These are phyloP conservation scores for Suaeda aralocaspica DNA, from an alignment of 148 eudicot species.

Conservation along the genomic window DNA sequence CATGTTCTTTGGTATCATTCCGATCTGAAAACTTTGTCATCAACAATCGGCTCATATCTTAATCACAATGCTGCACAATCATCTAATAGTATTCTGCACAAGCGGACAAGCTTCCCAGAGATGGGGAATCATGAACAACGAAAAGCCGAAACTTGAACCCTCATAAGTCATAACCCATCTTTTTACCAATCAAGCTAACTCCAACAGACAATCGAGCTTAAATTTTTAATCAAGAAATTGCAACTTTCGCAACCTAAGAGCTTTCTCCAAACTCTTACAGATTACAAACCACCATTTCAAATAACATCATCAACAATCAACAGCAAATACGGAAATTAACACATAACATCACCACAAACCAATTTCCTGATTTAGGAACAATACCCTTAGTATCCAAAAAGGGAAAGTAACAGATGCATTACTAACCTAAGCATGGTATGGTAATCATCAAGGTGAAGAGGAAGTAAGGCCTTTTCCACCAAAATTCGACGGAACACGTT, in stretches of 20 bases:
- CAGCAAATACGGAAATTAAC: background rate
- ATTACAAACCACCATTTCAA: background rate
- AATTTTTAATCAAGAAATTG: background rate
- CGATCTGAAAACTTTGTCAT: too few relatives aligned
- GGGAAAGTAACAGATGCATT: background rate
- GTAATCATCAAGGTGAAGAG: slow-evolving; percentile 68
- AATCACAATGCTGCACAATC: too few relatives aligned
- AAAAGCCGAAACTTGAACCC: background rate
- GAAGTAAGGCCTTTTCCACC: slow-evolving; percentile 71
- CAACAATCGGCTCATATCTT: too few relatives aligned
- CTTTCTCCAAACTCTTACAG: background rate
- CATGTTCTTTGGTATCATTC: background rate
- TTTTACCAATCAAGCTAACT: background rate
- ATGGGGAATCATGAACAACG: background rate
- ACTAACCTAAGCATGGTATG: slow-evolving; percentile 86
- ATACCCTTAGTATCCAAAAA: too few relatives aligned
- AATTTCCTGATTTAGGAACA: too few relatives aligned
- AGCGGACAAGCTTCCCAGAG: background rate
- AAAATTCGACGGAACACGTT: slow-evolving; percentile 55
- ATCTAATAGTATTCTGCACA: background rate
- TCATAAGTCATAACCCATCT: background rate
- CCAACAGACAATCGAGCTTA: background rate
- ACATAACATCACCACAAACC: background rate
- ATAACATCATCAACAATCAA: background rate
- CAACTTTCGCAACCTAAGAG: background rate